These are phyloP conservation scores for Phytophthora podocarpi DNA, from an alignment of 352 stramenopile genomes.

Conservation along the genomic window DNA sequence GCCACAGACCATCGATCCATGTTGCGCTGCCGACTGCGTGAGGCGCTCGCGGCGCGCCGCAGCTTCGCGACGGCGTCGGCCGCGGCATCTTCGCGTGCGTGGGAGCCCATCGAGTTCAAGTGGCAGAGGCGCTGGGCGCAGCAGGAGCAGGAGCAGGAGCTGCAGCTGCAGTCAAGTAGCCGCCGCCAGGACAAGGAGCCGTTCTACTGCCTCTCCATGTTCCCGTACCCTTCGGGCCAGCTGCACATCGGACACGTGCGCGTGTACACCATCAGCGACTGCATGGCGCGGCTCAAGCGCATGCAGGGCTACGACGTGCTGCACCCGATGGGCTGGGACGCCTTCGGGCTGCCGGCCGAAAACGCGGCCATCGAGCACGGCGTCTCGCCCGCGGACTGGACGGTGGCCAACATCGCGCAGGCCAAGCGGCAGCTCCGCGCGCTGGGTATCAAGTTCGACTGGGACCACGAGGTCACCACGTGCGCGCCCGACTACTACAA, in stretches of 20 bases:
- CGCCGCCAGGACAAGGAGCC: too few relatives aligned
- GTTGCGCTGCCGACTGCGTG: constrained; percentile 14
- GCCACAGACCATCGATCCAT: constrained; percentile 9
- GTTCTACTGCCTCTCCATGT: constrained; percentile 96
- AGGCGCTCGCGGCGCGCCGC: constrained; percentile 6
- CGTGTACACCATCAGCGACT: constrained; percentile 99
- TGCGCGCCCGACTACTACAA: constrained; percentile 97
- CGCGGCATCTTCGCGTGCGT: constrained; percentile 32
- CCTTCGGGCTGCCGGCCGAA: constrained; percentile 99
- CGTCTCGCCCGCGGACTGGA: constrained; percentile 96
- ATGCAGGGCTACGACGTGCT: constrained; percentile 98
- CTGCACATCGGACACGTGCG: constrained; percentile 99
- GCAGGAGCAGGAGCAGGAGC: constrained; percentile 1
- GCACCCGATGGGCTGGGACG: constrained; percentile 99
- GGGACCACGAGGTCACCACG: constrained; percentile 97
- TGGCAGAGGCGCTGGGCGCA: constrained; percentile 74
- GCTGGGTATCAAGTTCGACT: constrained; percentile 98
- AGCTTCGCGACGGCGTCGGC: constrained; percentile 26
- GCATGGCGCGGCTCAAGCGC: constrained; percentile 96
- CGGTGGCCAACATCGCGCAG: constrained; percentile 96
- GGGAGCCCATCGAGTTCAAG: constrained; percentile 66
- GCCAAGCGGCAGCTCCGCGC: constrained; percentile 96
- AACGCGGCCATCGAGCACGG: constrained; percentile 99
- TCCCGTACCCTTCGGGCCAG: constrained; percentile 98
- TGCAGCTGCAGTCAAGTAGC: neutral